These are phyloP conservation scores for Heterobasidion occidentale DNA, from an alignment of 1,284 basidiomycete genomes.

Conservation along the genomic window DNA sequence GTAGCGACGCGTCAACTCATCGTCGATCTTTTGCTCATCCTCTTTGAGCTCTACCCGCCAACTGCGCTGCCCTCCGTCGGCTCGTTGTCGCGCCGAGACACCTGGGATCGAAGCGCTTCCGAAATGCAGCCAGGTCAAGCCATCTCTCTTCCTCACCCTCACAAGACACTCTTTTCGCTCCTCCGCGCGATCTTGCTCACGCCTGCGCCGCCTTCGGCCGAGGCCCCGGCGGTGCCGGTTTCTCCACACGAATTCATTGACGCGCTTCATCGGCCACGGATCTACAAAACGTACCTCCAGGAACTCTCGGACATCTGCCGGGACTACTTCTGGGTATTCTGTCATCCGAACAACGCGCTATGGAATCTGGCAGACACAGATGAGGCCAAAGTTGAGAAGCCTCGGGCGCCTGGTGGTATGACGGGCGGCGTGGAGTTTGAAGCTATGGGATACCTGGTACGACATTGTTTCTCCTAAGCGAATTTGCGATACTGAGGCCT, in stretches of 20 bases:
- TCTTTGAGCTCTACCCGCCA: slow-evolving; percentile 79
- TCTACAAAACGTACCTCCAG: slow-evolving; percentile 87
- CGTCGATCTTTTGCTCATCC: slow-evolving; percentile 72
- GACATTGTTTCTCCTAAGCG: slow-evolving; percentile 15
- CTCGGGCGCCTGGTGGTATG: slow-evolving; percentile 94
- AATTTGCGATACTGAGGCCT: slow-evolving; percentile 1
- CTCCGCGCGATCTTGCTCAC: slow-evolving; percentile 66
- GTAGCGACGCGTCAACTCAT: slow-evolving; percentile 86
- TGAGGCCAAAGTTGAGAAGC: slow-evolving; percentile 79
- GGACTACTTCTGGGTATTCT: slow-evolving; percentile 99
- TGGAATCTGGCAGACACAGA: slow-evolving; percentile 83
- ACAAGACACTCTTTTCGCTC: slow-evolving; percentile 62
- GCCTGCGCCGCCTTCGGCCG: slow-evolving; percentile 64
- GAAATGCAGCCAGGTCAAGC: slow-evolving; percentile 28
- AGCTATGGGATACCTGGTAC: slow-evolving; percentile 90
- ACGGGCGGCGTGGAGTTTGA: slow-evolving; percentile 98
- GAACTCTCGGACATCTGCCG: slow-evolving; percentile 87
- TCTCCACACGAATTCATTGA: slow-evolving; percentile 88
- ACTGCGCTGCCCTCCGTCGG: slow-evolving; percentile 51
- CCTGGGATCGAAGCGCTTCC: slow-evolving; percentile 41
- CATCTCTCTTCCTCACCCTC: slow-evolving; percentile 61
- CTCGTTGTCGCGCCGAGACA: slow-evolving; percentile 35
- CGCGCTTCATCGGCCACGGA: slow-evolving; percentile 71
- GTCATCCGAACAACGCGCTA: slow-evolving; percentile 88
- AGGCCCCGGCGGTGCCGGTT: slow-evolving; percentile 54